Percentiles rank a stretch among this genome's conserved stretches.
phyloP scores from a whole-genome alignment of 2,329 filamentous ascomycete species.

The Beauveria brongniartii region DNA sequence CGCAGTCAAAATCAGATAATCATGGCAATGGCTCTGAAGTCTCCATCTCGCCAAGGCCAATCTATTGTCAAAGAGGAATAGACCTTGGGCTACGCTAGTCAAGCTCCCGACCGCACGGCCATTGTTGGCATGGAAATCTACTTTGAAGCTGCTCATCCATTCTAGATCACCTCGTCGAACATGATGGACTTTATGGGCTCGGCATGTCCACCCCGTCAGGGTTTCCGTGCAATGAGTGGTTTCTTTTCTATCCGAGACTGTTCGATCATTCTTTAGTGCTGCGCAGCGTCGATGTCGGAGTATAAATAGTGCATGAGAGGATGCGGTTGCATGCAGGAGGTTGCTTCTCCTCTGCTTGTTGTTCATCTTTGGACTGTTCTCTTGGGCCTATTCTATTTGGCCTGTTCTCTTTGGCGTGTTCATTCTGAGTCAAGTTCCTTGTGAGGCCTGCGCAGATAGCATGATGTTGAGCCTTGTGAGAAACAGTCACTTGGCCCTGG shows the following conservation, averaged over 20 bases:
- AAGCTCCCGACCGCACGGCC: background rate
- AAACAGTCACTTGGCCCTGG: background rate
- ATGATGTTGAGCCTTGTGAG: background rate
- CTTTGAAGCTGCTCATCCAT: background rate
- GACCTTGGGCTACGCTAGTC: background rate
- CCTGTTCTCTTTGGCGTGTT: too few relatives aligned
- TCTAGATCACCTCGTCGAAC: background rate
- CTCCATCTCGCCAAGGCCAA: constrained; percentile 2
- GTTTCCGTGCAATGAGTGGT: background rate
- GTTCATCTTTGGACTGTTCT: too few relatives aligned
- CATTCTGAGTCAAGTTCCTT: too few relatives aligned
- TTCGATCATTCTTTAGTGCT: too few relatives aligned
- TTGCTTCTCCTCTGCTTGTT: too few relatives aligned
- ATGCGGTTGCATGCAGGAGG: too few relatives aligned
- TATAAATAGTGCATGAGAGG: too few relatives aligned
- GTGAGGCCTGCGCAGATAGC: too few relatives aligned
- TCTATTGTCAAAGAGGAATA: background rate
- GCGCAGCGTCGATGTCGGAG: too few relatives aligned
- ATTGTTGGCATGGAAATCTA: background rate
- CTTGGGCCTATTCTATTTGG: too few relatives aligned
- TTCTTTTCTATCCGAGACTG: background rate
- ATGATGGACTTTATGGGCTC: background rate
- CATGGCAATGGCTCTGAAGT: background rate
- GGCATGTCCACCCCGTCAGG: background rate
- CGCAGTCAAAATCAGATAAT: background rate